These are phyloP conservation scores for Malassezia slooffiae DNA, from an alignment of 1,284 basidiomycete genomes.

Conservation along the genomic window DNA sequence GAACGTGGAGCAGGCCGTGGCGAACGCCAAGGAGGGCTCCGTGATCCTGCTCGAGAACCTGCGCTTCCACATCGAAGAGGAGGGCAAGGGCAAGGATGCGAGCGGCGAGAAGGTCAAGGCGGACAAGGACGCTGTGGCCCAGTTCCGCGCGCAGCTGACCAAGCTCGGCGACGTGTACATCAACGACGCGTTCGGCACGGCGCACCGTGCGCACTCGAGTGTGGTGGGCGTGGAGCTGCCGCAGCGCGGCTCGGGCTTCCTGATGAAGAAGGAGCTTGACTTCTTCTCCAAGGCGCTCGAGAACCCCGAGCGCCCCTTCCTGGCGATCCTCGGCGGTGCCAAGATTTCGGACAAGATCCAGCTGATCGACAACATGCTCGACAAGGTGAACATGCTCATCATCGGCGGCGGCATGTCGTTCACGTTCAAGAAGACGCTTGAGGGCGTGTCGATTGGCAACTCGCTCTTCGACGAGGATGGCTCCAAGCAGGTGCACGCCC, in stretches of 20 bases:
- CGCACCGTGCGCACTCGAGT: constrained; percentile 93
- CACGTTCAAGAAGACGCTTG: constrained; percentile 93
- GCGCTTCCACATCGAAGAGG: constrained; percentile 96
- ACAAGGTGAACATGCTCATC: constrained; percentile 94
- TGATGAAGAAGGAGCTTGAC: constrained; percentile 98
- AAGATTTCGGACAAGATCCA: constrained; percentile 99
- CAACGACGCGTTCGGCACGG: constrained; percentile 98
- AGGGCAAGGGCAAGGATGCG: constrained; percentile 84
- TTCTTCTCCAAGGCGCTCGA: constrained; percentile 97
- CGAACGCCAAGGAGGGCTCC: constrained; percentile 61
- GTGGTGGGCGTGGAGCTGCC: constrained; percentile 93
- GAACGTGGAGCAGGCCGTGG: constrained; percentile 66
- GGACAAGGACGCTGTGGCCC: constrained; percentile 65
- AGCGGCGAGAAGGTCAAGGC: constrained; percentile 88
- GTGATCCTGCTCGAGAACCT: constrained; percentile 92
- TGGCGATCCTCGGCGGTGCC: constrained; percentile 94
- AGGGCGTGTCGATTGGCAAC: constrained; percentile 71
- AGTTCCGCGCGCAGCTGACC: constrained; percentile 78
- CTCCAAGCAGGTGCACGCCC: constrained; percentile 68
- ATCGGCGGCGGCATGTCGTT: constrained; percentile 98
- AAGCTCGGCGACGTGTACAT: constrained; percentile 90
- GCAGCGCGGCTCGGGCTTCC: constrained; percentile 87
- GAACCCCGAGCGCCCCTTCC: constrained; percentile 84
- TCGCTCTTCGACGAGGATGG: constrained; percentile 90
- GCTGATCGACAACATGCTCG: constrained; percentile 96